phyloP scores from a whole-genome alignment of 2,329 filamentous ascomycete genomes.

The Venturiaceae sp. region DNA sequence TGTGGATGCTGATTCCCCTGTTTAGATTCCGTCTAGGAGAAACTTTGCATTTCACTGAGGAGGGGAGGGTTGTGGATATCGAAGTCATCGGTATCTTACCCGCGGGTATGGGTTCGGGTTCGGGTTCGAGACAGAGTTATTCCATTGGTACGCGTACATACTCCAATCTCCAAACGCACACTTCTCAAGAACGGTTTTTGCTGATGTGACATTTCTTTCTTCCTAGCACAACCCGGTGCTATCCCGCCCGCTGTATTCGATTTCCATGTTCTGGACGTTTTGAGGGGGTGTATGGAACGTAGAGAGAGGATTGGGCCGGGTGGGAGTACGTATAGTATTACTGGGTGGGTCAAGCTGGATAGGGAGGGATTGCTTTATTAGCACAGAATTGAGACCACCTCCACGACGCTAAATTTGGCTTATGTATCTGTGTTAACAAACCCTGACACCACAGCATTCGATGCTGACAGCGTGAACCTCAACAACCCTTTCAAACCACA shows the following conservation, averaged over 20 bases:
- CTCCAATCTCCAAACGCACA: not conserved
- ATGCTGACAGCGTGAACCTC: conserved; percentile 59
- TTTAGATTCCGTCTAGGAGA: not conserved
- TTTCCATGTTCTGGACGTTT: not conserved
- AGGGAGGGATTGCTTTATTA: not conserved
- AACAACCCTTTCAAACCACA: conserved; percentile 58
- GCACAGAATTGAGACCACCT: too few species aligned
- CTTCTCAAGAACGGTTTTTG: not conserved
- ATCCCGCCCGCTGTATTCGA: not conserved
- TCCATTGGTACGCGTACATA: not conserved
- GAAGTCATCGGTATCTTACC: not conserved
- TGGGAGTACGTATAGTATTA: not conserved
- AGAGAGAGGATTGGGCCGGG: not conserved
- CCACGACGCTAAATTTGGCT: too few species aligned
- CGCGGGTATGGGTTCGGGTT: not conserved
- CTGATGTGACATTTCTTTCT: too few species aligned
- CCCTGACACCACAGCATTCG: conserved; percentile 62
- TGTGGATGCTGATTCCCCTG: not conserved
- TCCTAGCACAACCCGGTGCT: not conserved
- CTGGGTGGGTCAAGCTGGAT: not conserved
- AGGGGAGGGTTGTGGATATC: not conserved
- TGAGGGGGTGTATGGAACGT: not conserved
- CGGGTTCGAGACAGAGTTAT: not conserved
- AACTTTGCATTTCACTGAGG: not conserved
- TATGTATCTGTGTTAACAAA: too few species aligned